A percentile compares a stretch with the other conserved stretches of the same genome.
Conservation (phyloP, 768 basidiomycete species). For the Auricularia sp. region DNA sequence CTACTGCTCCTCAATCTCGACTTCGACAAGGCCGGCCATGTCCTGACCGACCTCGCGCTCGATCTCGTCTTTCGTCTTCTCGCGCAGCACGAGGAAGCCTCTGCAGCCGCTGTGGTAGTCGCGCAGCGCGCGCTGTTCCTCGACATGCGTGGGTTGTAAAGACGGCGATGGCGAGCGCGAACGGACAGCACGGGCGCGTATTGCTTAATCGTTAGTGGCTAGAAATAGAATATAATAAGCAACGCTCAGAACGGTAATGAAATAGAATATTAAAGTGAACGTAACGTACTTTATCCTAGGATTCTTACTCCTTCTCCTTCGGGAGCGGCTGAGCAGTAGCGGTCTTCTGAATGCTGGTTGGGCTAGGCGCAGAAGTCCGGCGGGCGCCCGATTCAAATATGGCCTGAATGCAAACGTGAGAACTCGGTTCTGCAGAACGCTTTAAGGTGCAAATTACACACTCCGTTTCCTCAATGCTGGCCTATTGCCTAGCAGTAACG, state of each 20-base stretch:
- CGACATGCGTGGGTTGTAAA: slow-evolving; percentile 55
- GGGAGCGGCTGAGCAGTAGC: too few species aligned
- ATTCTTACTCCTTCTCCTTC: too few species aligned
- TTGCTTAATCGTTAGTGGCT: slow-evolving; percentile 71
- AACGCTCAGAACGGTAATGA: not conserved
- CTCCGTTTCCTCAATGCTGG: too few species aligned
- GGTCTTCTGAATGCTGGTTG: too few species aligned
- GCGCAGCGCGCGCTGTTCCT: slow-evolving; percentile 68
- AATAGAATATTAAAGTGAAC: not conserved
- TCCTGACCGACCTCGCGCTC: slow-evolving; percentile 68
- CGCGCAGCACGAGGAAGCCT: slow-evolving; percentile 51
- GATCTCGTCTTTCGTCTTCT: slow-evolving; percentile 67
- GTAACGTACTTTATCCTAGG: too few species aligned
- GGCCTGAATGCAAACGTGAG: too few species aligned
- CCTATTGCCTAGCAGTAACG: too few species aligned
- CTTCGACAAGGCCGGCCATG: slow-evolving; percentile 53
- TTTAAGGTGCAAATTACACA: too few species aligned
- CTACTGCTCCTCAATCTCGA: slow-evolving; percentile 31
- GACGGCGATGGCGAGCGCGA: slow-evolving; percentile 48
- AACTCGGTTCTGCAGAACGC: too few species aligned
- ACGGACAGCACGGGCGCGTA: slow-evolving; percentile 49
- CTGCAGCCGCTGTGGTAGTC: slow-evolving; percentile 82
- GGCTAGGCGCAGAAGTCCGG: too few species aligned
- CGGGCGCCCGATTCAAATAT: too few species aligned
- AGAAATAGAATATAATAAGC: not conserved